Evolutionary conservation across 2,329 filamentous ascomycete genomes (phyloP).

Genomic region (Colletotrichum abscissum): DNA sequence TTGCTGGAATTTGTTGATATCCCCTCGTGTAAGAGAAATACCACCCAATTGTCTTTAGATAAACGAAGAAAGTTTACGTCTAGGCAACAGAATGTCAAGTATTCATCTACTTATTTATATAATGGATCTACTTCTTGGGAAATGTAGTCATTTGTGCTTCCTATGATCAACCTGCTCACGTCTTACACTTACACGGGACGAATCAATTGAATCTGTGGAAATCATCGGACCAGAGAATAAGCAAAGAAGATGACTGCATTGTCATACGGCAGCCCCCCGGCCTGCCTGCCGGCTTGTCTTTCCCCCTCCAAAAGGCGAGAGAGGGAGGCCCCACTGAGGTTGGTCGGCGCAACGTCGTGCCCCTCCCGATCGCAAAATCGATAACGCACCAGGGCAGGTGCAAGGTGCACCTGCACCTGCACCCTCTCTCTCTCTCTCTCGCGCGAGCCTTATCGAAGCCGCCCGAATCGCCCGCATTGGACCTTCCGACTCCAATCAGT

Average conservation of each 20-base stretch:
- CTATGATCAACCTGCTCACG: neutral
- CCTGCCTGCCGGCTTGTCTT: neutral
- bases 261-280: slow-evolving; percentile 5
- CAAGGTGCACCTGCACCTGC: too few species aligned
- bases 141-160: neutral
- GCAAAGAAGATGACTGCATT: neutral
- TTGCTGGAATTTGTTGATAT: slow-evolving; percentile 31
- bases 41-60: slow-evolving; percentile 18
- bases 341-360: neutral
- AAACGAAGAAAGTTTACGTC: neutral
- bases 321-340: neutral
- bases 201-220: neutral
- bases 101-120: neutral
- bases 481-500: neutral
- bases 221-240: neutral
- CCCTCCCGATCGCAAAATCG: neutral
- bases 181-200: neutral
- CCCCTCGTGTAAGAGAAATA: slow-evolving; percentile 28
- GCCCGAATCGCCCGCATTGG: slow-evolving; percentile 8
- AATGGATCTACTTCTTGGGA: neutral
- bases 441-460: slow-evolving; percentile 27
- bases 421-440: too few species aligned
- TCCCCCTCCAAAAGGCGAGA: neutral
- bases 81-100: neutral
- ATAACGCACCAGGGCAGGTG: neutral